Percentiles rank a stretch among this genome's conserved stretches.
phyloP scores from a whole-genome alignment of 495 filamentous ascomycete genomes.

The Hypomontagnella monticulosa region DNA sequence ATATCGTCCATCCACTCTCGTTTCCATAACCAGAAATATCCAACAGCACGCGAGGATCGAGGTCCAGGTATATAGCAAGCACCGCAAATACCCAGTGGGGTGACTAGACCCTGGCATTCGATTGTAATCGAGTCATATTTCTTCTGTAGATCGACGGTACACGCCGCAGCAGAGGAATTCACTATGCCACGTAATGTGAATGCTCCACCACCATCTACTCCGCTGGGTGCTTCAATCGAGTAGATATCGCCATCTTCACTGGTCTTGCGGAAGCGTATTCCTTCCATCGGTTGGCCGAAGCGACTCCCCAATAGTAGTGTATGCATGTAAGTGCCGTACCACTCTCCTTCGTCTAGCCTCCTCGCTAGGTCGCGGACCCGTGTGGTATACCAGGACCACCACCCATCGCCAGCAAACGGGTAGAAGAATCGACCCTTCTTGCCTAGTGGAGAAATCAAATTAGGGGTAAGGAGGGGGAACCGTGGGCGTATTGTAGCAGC shows the following conservation, averaged over 20 bases:
- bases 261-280: conserved; percentile 23
- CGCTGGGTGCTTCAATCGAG: conserved; percentile 17
- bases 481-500: conserved; percentile 15
- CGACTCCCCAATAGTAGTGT: not conserved
- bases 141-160: conserved; percentile 12
- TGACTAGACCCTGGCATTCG: conserved; percentile 18
- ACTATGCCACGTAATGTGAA: conserved; percentile 21
- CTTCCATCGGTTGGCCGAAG: not conserved
- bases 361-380: conserved; percentile 29
- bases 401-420: conserved; percentile 28
- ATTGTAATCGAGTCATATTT: not conserved
- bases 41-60: not conserved
- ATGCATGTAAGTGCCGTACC: conserved; percentile 21
- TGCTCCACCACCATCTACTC: not conserved
- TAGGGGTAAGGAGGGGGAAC: conserved; percentile 28
- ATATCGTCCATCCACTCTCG: conserved; percentile 22
- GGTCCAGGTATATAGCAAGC: not conserved
- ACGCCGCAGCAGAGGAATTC: conserved; percentile 12
- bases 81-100: conserved; percentile 31
- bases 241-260: conserved; percentile 9
- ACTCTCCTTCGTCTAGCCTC: conserved; percentile 31
- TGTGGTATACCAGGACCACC: conserved; percentile 39
- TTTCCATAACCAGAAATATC: conserved; percentile 40
- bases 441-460: not conserved
- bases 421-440: conserved; percentile 25